These are phyloP conservation scores for Argentina anserina DNA, from an alignment of 306 rosid species.

Conservation along the genomic window DNA sequence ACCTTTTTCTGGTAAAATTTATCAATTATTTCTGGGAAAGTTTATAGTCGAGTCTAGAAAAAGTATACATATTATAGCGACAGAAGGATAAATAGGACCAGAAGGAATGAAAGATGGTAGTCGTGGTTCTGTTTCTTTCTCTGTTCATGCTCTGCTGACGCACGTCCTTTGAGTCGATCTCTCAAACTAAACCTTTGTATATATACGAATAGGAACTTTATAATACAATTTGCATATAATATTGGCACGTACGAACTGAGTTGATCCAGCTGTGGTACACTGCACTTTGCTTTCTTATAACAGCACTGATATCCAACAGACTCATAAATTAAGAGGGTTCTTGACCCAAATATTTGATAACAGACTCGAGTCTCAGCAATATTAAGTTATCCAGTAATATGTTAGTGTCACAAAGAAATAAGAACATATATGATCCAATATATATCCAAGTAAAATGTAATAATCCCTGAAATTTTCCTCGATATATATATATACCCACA, in stretches of 20 bases:
- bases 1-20: constrained; percentile 9
- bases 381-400: no score
- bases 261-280: neutral
- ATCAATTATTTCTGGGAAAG: constrained; percentile 28
- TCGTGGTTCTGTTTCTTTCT: neutral
- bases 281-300: neutral
- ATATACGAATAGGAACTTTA: neutral
- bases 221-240: neutral
- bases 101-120: neutral
- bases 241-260: neutral
- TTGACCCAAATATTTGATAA: no score
- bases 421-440: no score
- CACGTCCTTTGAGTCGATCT: neutral
- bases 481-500: no score
- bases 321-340: no score
- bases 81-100: neutral
- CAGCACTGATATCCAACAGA: no score
- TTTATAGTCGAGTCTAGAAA: neutral
- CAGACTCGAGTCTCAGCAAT: no score
- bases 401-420: no score
- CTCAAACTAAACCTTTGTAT: neutral
- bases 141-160: neutral
- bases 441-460: no score
- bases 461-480: no score
- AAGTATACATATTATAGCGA: neutral